These are phyloP conservation scores for Phytophthora citrophthora DNA, from an alignment of 352 stramenopile species.

Conservation along the genomic window DNA sequence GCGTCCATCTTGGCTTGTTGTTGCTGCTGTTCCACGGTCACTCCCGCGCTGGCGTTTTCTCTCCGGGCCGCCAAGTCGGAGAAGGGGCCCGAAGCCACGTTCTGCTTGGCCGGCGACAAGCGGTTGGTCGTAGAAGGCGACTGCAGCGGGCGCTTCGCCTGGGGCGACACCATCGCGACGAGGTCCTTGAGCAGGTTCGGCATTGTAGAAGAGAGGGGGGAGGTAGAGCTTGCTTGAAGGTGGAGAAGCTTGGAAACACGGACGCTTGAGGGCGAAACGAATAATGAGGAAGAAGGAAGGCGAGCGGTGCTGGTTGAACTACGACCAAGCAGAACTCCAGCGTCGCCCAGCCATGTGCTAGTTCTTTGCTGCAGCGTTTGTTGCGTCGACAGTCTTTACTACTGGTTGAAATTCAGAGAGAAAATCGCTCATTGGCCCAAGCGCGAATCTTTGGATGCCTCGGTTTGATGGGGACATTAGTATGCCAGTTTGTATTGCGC, in stretches of 20 bases:
- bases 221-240: constrained; percentile 4
- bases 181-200: constrained; percentile 55
- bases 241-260: constrained; percentile 34
- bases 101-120: constrained; percentile 33
- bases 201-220: constrained; percentile 33
- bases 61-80: constrained; percentile 27
- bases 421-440: constrained; percentile 5
- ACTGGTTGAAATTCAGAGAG: constrained; percentile 3
- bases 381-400: neutral
- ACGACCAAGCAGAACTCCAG: constrained; percentile 19
- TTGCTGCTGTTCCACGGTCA: constrained; percentile 36
- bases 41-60: constrained; percentile 17
- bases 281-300: constrained; percentile 16
- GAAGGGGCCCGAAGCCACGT: constrained; percentile 25
- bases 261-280: constrained; percentile 38
- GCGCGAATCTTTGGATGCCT: constrained; percentile 19
- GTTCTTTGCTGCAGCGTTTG: constrained; percentile 18
- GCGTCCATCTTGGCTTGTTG: constrained; percentile 52
- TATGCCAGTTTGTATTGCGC: constrained; percentile 10
- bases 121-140: constrained; percentile 37
- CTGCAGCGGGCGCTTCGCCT: constrained; percentile 40
- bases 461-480: neutral
- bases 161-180: constrained; percentile 39
- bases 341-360: constrained; percentile 16
- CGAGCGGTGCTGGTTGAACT: constrained; percentile 14